phyloP scores from a whole-genome alignment of 805 yeast genomes.

The Priceomyces fermenticarens region DNA sequence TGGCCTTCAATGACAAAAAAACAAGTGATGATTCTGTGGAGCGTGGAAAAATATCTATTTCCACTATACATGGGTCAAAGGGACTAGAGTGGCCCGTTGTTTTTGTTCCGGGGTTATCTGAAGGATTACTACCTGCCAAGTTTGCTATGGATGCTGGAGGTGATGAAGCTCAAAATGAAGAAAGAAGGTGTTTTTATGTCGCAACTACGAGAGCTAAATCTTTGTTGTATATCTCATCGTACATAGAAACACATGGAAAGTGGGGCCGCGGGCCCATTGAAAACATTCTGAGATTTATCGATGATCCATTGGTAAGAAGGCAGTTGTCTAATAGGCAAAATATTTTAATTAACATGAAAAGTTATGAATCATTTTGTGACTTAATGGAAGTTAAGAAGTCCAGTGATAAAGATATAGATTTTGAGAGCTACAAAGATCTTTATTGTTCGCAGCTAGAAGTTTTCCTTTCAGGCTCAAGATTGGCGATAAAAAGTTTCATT shows the following conservation, averaged over 20 bases:
- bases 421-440: slow-evolving; percentile 8
- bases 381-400: slow-evolving; percentile 8
- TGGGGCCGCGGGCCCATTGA: slow-evolving; percentile 21
- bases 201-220: slow-evolving; percentile 81
- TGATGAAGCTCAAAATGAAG: slow-evolving; percentile 57
- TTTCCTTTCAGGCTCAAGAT: slow-evolving; percentile 9
- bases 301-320: not conserved
- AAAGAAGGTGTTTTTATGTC: slow-evolving; percentile 81
- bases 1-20: slow-evolving; percentile 12
- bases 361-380: slow-evolving; percentile 12
- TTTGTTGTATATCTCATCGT: slow-evolving; percentile 45
- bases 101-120: slow-evolving; percentile 69
- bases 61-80: slow-evolving; percentile 90
- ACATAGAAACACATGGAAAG: slow-evolving; percentile 12
- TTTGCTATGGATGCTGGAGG: slow-evolving; percentile 36
- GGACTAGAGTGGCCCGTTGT: slow-evolving; percentile 97
- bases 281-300: slow-evolving; percentile 27
- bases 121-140: slow-evolving; percentile 62
- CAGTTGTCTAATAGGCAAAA: no score
- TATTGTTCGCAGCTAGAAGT: slow-evolving; percentile 12
- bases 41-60: slow-evolving; percentile 40
- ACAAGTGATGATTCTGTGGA: slow-evolving; percentile 6
- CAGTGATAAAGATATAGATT: slow-evolving; percentile 5
- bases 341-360: slow-evolving; percentile 5
- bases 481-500: not conserved